phyloP scores from a whole-genome alignment of 371 early-diverging fungal genomes.

The Mucor velutinosus region DNA sequence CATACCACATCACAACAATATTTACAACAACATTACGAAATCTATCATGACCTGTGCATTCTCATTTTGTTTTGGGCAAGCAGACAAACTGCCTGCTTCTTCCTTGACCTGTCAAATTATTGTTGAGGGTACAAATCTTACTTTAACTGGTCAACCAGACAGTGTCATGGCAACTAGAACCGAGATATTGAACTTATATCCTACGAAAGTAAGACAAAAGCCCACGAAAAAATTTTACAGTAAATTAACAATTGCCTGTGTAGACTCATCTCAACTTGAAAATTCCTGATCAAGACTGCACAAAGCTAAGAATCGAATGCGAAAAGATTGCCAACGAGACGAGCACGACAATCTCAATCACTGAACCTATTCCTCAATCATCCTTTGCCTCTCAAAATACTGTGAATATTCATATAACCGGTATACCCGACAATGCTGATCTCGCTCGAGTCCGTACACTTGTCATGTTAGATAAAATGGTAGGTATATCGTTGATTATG shows the following conservation, averaged over 20 bases:
- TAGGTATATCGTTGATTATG: conserved; percentile 3
- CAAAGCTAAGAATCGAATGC: conserved; percentile 20
- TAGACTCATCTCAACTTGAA: conserved; percentile 45
- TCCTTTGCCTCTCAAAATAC: conserved; percentile 42
- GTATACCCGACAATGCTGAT: conserved; percentile 46
- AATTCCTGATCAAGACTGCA: conserved; percentile 45
- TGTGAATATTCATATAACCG: conserved; percentile 41
- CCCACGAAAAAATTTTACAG: not conserved
- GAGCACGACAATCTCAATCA: conserved; percentile 31
- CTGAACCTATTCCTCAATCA: conserved; percentile 33
- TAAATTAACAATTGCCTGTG: not conserved
- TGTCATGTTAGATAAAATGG: conserved; percentile 48
- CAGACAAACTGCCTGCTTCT: conserved; percentile 35
- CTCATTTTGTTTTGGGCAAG: conserved; percentile 31
- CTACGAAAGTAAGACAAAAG: conserved; percentile 39
- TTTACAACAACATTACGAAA: not conserved
- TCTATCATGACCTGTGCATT: conserved; percentile 24
- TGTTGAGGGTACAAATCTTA: conserved; percentile 44
- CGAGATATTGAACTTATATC: conserved; percentile 44
- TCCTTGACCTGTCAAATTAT: conserved; percentile 38
- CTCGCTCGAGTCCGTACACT: conserved; percentile 41
- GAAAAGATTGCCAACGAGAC: conserved; percentile 47
- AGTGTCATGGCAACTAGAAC: conserved; percentile 48
- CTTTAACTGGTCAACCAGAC: conserved; percentile 41
- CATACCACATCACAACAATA: not conserved